phyloP scores from a whole-genome alignment of 371 early-diverging fungal species.

The Apophysomyces elegans region DNA sequence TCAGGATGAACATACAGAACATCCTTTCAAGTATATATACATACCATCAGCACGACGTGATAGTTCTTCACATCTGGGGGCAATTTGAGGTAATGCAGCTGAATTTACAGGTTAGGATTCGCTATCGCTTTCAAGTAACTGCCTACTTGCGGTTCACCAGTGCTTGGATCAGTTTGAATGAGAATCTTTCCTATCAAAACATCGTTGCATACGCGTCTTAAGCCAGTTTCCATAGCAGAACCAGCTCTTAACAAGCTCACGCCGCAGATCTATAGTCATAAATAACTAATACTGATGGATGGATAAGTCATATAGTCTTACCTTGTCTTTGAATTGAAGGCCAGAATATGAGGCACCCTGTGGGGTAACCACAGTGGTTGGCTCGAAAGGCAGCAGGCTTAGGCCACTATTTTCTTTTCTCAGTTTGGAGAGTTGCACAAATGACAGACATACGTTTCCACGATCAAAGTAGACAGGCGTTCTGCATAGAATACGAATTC shows the following conservation, averaged over 20 bases:
- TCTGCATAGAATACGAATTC: conserved; percentile 93
- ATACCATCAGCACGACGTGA: conserved; percentile 68
- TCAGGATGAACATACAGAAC: conserved; percentile 19
- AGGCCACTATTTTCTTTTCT: conserved; percentile 52
- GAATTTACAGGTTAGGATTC: not conserved
- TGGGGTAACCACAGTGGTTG: conserved; percentile 66
- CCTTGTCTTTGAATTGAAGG: conserved; percentile 42
- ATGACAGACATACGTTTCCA: conserved; percentile 65
- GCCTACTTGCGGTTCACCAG: conserved; percentile 78
- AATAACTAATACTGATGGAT: not conserved
- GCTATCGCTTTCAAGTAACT: no score
- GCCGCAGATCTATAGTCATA: conserved; percentile 63
- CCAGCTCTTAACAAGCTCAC: conserved; percentile 90
- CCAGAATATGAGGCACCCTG: conserved; percentile 65
- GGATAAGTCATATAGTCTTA: conserved; percentile 19
- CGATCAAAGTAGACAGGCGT: conserved; percentile 80
- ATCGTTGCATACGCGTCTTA: conserved; percentile 80
- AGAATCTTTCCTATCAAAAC: conserved; percentile 86
- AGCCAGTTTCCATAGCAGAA: conserved; percentile 86
- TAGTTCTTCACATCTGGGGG: conserved; percentile 65
- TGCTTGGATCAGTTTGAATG: conserved; percentile 81
- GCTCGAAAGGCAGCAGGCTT: conserved; percentile 61
- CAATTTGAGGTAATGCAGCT: conserved; percentile 80
- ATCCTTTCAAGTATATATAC: not conserved
- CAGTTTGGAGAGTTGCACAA: not conserved